phyloP scores from a whole-genome alignment of 257 asterid species.

The Solanum chiquidenum region DNA sequence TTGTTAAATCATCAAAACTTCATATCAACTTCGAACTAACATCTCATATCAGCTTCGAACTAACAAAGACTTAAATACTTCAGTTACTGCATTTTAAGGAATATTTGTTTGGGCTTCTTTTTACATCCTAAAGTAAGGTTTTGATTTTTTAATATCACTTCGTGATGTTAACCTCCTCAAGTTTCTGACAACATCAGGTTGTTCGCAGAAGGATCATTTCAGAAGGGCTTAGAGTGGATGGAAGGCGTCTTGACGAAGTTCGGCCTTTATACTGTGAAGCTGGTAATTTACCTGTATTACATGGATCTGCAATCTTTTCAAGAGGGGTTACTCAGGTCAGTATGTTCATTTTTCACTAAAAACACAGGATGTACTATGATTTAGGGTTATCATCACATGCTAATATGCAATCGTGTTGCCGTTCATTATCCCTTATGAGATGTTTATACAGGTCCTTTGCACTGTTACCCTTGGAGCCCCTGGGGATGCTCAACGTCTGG shows the following conservation, averaged over 20 bases:
- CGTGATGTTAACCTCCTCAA: constrained; percentile 9
- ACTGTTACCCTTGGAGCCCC: constrained; percentile 98
- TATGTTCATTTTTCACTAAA: neutral
- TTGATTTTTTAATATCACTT: neutral
- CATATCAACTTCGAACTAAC: too few relatives aligned
- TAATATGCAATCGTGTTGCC: neutral
- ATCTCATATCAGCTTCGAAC: too few relatives aligned
- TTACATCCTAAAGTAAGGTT: neutral
- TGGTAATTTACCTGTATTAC: constrained; percentile 67
- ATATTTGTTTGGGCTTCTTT: neutral
- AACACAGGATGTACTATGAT: neutral
- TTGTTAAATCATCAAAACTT: too few relatives aligned
- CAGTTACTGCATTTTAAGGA: neutral
- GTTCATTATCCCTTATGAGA: neutral
- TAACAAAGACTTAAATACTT: neutral
- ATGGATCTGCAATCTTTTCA: constrained; percentile 77
- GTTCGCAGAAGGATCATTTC: constrained; percentile 73
- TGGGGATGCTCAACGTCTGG: constrained; percentile 83
- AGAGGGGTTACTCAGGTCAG: constrained; percentile 97
- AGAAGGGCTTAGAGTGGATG: constrained; percentile 89
- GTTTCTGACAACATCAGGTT: constrained; percentile 38
- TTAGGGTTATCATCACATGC: neutral
- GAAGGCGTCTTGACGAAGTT: constrained; percentile 84
- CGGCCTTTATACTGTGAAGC: constrained; percentile 82
- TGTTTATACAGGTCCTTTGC: constrained; percentile 67